Conservation (phyloP, 768 basidiomycete genomes). For the Arthromyces matolae region DNA sequence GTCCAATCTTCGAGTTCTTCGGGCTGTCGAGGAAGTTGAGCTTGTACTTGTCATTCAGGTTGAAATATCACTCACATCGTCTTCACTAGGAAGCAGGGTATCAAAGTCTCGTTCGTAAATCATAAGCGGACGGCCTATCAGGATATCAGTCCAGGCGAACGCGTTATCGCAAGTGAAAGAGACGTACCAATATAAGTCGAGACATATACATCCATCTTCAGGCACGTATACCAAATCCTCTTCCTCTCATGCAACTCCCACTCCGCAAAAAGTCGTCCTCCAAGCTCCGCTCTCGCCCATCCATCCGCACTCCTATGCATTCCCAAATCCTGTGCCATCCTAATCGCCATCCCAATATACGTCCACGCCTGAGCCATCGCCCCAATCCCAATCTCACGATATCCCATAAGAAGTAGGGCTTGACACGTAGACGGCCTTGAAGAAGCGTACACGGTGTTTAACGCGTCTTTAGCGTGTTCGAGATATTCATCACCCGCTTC, state of each 20-base stretch:
- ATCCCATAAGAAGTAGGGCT: conserved; percentile 76
- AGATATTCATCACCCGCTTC: conserved; percentile 73
- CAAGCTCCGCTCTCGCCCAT: conserved; percentile 62
- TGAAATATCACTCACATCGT: conserved; percentile 42
- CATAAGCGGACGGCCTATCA: conserved; percentile 62
- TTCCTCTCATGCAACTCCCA: conserved; percentile 67
- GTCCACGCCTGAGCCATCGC: conserved; percentile 89
- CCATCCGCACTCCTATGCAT: conserved; percentile 80
- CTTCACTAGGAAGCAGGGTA: conserved; percentile 57
- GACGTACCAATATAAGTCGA: conserved; percentile 68
- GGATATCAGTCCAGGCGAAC: too few species aligned
- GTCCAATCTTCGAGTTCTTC: conserved; percentile 63
- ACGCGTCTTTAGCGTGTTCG: conserved; percentile 58
- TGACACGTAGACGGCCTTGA: conserved; percentile 74
- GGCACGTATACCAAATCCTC: conserved; percentile 76
- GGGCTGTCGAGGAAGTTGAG: conserved; percentile 32
- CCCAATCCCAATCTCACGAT: conserved; percentile 83
- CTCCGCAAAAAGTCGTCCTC: conserved; percentile 51
- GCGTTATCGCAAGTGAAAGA: too few species aligned
- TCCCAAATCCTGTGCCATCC: conserved; percentile 90
- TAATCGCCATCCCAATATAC: conserved; percentile 81
- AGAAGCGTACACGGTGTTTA: conserved; percentile 66
- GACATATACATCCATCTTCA: conserved; percentile 77
- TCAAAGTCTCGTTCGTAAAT: conserved; percentile 78
- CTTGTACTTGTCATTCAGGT: not conserved